Base-by-base conservation (phyloP, 345 rosid genomes). In the Psidium friedrichsthalianum region DNA sequence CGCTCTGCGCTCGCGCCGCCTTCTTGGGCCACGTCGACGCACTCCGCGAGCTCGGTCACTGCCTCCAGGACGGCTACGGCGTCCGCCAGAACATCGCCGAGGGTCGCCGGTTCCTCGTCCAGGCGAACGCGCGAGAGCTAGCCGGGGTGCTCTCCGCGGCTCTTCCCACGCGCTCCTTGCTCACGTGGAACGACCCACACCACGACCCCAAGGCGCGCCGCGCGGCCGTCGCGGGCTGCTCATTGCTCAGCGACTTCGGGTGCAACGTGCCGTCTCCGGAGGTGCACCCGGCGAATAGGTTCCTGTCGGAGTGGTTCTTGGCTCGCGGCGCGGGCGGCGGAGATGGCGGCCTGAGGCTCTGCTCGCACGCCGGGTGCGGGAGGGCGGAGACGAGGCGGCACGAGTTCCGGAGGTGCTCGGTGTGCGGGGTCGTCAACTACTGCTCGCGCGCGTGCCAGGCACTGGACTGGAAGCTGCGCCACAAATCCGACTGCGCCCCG, bases 401-500 rank as follows among this genome's bases (percentile, higher is more conserved):
- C 88, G 99, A 97, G 91, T 97, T 96, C 13, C 90, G 99, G 82
- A 86, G 99, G 83, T 97, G 99, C 87, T 97, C 99, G 6, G 98
- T 95, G 5, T 97, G 99, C 56, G 99, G 99, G 11, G 92, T 92
- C 0, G 99, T 97, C 81, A 96, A 96, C 88, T 97, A 97, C 74
- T 97, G 99, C 51, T 97, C 99, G 74, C 95, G 99, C 86, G 99
- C 99, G 5, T 97, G 99, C 86, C 99, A 96, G 51, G 99, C 99
- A 32, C 93, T 97, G 21, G 99, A 97, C 81, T 96, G 99, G 99
- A 97, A 97, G 89, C 90, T 93, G 53, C 91, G 98, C 16, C 99
- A 97, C 83, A 97, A 95, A 84, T 93, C 90, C 78, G 95, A 95
- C 82, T 96, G 98, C 85, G 90, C 88, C 10, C 96, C 98, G 25